These are phyloP conservation scores for Perkinsus marinus DNA, from an alignment of 169 alveolate species.

Conservation along the genomic window DNA sequence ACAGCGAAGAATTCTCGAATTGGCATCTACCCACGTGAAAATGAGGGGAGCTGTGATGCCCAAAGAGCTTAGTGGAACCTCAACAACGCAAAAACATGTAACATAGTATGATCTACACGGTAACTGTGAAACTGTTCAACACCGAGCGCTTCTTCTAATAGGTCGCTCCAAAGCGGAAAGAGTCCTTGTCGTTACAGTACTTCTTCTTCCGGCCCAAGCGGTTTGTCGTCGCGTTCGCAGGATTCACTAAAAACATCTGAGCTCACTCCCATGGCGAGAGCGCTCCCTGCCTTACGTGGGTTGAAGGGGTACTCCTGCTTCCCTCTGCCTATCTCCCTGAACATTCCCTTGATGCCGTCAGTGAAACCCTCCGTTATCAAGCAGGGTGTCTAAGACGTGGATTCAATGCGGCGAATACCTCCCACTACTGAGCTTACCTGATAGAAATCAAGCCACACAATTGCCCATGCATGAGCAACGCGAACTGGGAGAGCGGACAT, in stretches of 20 bases:
- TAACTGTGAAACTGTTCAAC: not conserved
- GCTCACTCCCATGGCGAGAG: not conserved
- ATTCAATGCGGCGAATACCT: not conserved
- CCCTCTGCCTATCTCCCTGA: not conserved
- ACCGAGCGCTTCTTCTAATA: not conserved
- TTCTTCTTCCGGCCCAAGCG: not conserved
- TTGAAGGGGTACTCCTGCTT: not conserved
- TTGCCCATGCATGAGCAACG: not conserved
- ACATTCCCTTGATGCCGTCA: not conserved
- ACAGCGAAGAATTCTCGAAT: constrained; percentile 21
- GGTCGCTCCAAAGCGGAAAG: not conserved
- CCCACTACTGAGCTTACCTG: not conserved
- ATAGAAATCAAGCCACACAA: not conserved
- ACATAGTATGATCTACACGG: too few relatives aligned
- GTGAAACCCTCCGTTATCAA: not conserved
- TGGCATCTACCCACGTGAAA: constrained; percentile 15
- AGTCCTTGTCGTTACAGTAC: not conserved
- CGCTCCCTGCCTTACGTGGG: not conserved
- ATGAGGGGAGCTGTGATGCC: not conserved
- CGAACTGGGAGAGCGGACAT: not conserved
- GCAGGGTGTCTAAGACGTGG: not conserved
- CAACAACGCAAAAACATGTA: too few relatives aligned
- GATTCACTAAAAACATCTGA: not conserved
- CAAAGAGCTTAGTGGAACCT: too few relatives aligned
- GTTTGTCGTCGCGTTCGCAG: not conserved